Base-by-base conservation (phyloP, 352 stramenopile species). In the Globisporangium recalcitrans region DNA sequence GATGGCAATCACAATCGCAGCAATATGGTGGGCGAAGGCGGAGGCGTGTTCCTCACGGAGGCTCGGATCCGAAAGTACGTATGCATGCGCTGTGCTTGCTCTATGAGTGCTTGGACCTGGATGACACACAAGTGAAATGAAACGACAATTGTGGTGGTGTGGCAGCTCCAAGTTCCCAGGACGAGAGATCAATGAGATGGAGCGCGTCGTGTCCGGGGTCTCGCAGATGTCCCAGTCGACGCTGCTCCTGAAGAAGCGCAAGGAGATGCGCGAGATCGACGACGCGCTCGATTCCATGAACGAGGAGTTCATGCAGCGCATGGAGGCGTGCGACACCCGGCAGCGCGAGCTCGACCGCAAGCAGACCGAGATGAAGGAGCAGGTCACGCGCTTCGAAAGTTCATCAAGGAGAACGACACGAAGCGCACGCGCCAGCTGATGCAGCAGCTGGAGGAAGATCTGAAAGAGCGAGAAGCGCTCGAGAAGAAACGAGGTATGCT, bases 401-500 rank as follows among this genome's bases (percentile, higher is more conserved):
- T 98, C 63, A 96, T 97, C 64, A 95, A 97, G 63, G 89, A 97
- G 64, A 98, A 98, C 65, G 89, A 97, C 64, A 87, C 86, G 0
- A 98, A 97, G 63, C 74, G 89, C 38, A 88, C 78, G 47, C 75
- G 87, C 26, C 81, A 92, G 59, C 67, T 92, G 6, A 66, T 80
- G 42, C 58, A 68, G 55, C 82, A 92, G 60, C 68, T 90, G 9
- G 82, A 94, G 40, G 91, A 91, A 57, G 82, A 91, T 34, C 55
- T 81, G 11, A 71, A 72, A 21, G 81, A 90, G 24, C 77, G 77
- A 14, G 80, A 92, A 46, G 69, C 68, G 52, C 77, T 96, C 1
- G 75, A 95, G 55, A 80, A 86, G 31, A 88, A 94, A 58, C 70
- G 92, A 48, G 66, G 74, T 74, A 34, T 40, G 9, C n/a, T n/a